phyloP scores from a whole-genome alignment of 441 rosid species.

The Aquilaria agallochum region DNA sequence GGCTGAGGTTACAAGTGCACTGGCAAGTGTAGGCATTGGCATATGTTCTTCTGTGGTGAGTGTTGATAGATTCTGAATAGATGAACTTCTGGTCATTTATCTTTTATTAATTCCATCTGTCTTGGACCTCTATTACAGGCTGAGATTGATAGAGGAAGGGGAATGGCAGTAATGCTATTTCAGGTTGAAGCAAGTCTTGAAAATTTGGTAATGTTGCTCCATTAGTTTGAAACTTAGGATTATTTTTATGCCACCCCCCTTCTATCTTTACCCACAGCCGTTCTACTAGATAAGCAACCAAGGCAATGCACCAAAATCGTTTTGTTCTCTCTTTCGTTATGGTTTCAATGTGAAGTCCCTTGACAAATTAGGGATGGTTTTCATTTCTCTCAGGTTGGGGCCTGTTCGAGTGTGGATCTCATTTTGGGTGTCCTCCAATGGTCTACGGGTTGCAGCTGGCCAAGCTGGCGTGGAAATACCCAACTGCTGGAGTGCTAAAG shows the following conservation, averaged over 20 bases:
- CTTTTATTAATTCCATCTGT: constrained; percentile 6
- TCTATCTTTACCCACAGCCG: no score
- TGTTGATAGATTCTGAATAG: constrained; percentile 5
- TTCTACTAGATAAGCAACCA: no score
- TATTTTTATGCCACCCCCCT: no score
- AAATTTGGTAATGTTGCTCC: constrained; percentile 49
- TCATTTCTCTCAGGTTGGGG: constrained; percentile 45
- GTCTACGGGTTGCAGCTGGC: constrained; percentile 97
- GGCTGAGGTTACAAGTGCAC: constrained; percentile 80
- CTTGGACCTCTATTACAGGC: constrained; percentile 37
- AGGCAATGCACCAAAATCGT: no score
- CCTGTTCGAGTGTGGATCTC: constrained; percentile 74
- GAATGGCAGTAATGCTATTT: constrained; percentile 89
- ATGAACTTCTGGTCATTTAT: not conserved
- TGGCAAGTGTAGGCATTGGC: constrained; percentile 62
- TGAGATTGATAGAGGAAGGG: constrained; percentile 87
- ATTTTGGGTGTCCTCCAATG: constrained; percentile 87
- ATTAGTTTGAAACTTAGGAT: no score
- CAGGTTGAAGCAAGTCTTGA: constrained; percentile 79
- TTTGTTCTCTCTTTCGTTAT: no score
- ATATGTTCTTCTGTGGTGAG: constrained; percentile 94
- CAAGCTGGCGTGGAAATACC: constrained; percentile 41
- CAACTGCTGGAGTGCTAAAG: constrained; percentile 62
- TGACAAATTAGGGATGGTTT: not conserved
- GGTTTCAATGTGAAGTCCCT: no score